Conservation (phyloP, 495 filamentous ascomycete species). For the Mytilinidion resinicola region DNA sequence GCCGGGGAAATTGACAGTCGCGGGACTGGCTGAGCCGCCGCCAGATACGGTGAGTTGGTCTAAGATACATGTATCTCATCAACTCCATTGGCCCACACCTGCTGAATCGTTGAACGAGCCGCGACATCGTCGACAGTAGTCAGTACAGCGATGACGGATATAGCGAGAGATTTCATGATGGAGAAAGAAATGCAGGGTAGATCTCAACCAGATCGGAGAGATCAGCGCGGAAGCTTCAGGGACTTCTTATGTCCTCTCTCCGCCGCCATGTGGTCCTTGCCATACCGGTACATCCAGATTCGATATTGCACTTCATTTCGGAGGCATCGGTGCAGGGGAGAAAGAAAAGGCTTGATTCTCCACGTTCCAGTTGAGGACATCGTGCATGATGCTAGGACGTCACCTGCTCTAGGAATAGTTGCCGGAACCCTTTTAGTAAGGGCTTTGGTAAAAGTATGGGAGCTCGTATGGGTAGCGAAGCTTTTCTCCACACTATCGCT, state of each 20-base stretch:
- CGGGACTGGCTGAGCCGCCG: conserved; percentile 45
- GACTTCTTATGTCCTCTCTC: too few relatives aligned
- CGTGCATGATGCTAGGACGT: neutral
- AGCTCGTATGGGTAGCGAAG: neutral
- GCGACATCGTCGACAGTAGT: neutral
- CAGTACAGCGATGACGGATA: neutral
- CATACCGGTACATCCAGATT: too few relatives aligned
- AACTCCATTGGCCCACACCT: conserved; percentile 22
- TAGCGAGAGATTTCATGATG: neutral
- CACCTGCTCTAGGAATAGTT: too few relatives aligned
- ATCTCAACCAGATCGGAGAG: too few relatives aligned
- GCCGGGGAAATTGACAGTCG: conserved; percentile 46
- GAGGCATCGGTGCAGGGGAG: too few relatives aligned
- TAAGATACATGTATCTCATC: conserved; percentile 30
- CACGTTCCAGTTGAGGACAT: too few relatives aligned
- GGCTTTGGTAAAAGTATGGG: neutral
- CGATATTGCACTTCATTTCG: too few relatives aligned
- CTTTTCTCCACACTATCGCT: neutral
- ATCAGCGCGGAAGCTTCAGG: too few relatives aligned
- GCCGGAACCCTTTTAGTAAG: too few relatives aligned
- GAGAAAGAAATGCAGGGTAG: neutral
- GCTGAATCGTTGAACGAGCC: conserved; percentile 15
- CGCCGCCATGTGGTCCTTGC: too few relatives aligned
- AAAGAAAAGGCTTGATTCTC: too few relatives aligned
- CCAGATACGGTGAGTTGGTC: conserved; percentile 54